Evolutionary conservation across 805 yeast species (phyloP).

Genomic region (Kluyveromyces wickerhamii): DNA sequence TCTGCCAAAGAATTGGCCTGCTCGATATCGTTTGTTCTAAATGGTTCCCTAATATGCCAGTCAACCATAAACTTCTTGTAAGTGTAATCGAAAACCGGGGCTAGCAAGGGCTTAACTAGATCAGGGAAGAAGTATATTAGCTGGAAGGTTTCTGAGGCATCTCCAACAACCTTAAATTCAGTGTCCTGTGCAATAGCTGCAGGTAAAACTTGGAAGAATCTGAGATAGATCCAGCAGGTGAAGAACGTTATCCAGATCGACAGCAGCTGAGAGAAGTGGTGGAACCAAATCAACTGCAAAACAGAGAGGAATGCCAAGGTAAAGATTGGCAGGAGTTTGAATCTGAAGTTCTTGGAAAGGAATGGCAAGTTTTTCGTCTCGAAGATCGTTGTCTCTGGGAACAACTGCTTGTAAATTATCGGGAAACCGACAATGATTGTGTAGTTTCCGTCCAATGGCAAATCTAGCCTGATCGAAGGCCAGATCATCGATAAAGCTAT

Average conservation of each 20-base stretch:
- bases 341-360: slow-evolving; percentile 38
- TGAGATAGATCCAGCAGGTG: slow-evolving; percentile 64
- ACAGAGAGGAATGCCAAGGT: slow-evolving; percentile 25
- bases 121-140: slow-evolving; percentile 80
- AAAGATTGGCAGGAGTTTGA: slow-evolving; percentile 56
- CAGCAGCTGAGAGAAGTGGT: slow-evolving; percentile 40
- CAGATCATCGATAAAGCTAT: slow-evolving; percentile 19
- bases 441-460: slow-evolving; percentile 45
- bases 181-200: slow-evolving; percentile 26
- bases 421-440: slow-evolving; percentile 51
- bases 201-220: slow-evolving; percentile 68
- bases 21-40: slow-evolving; percentile 61
- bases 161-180: slow-evolving; percentile 43
- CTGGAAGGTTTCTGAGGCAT: slow-evolving; percentile 84
- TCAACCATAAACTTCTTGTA: slow-evolving; percentile 33
- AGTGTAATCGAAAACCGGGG: slow-evolving; percentile 40
- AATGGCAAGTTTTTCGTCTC: slow-evolving; percentile 38
- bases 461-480: slow-evolving; percentile 29
- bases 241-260: slow-evolving; percentile 56
- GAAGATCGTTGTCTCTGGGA: slow-evolving; percentile 51
- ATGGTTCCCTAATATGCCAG: slow-evolving; percentile 48
- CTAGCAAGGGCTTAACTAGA: slow-evolving; percentile 41
- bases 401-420: slow-evolving; percentile 58
- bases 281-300: slow-evolving; percentile 25
- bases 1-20: slow-evolving; percentile 64